Conservation (phyloP, 768 basidiomycete species). For the Psilocybe cubensis region DNA sequence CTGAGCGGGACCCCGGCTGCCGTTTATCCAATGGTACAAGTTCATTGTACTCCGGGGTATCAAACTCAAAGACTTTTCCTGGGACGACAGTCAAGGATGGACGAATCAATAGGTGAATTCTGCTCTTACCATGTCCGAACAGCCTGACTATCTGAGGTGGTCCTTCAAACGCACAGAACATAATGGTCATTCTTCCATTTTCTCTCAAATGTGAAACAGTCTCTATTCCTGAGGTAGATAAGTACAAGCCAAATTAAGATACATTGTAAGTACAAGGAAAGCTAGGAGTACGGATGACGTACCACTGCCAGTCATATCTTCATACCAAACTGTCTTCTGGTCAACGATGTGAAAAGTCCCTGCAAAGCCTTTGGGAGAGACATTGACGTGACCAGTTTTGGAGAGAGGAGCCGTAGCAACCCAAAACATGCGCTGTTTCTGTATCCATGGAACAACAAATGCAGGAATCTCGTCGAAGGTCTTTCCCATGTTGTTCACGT, state of each 20-base stretch:
- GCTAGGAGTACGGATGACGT: slow-evolving; percentile 17
- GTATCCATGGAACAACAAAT: slow-evolving; percentile 53
- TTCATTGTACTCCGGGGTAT: slow-evolving; percentile 53
- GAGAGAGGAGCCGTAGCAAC: slow-evolving; percentile 64
- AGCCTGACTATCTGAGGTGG: slow-evolving; percentile 61
- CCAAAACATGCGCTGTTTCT: slow-evolving; percentile 63
- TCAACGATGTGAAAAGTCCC: slow-evolving; percentile 56
- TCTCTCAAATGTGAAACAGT: slow-evolving; percentile 55
- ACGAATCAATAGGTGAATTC: not conserved
- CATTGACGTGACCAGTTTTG: slow-evolving; percentile 59
- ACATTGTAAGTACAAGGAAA: not conserved
- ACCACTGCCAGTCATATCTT: slow-evolving; percentile 70
- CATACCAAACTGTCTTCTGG: slow-evolving; percentile 62
- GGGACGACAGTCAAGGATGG: not conserved
- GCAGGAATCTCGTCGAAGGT: slow-evolving; percentile 57
- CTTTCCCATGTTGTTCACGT: slow-evolving; percentile 52
- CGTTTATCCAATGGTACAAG: slow-evolving; percentile 48
- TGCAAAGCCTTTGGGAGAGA: slow-evolving; percentile 60
- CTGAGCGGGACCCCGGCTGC: slow-evolving; percentile 56
- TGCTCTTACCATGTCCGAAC: slow-evolving; percentile 54
- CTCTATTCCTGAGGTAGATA: slow-evolving; percentile 28
- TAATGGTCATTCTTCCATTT: slow-evolving; percentile 62
- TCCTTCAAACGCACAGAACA: slow-evolving; percentile 66
- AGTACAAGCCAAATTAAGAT: not conserved
- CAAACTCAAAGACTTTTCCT: slow-evolving; percentile 63